Evolutionary conservation across 176 grass and related monocot genomes (phyloP), one percentile per base, ranked within the genome.

Genomic region (Elaeis guineensis): DNA sequence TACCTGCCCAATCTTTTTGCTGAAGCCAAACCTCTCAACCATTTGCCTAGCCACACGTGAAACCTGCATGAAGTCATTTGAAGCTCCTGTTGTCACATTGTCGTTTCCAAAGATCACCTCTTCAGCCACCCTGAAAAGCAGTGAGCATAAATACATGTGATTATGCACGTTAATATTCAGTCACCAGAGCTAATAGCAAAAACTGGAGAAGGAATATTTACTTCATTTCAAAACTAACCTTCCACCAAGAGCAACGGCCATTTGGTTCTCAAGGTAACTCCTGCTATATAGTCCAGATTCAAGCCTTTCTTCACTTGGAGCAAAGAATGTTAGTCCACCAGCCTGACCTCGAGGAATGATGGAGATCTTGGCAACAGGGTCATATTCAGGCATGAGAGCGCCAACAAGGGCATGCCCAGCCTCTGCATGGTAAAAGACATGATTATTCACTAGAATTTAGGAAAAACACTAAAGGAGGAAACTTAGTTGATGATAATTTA

Each of bases 211-310:
- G 11, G 35, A 44, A 44, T 44, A 44, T 12, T 44, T 44, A 44
- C 35, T 44, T 12, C 35, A 44, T 44, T 2, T 44, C 11, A 44
- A 35, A 62, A 7, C 16, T 0, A 64, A 92, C 93, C 93, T 98
- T 71, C 93, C 93, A 73, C 93, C 93, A 67, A 98, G 93, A 16
- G 93, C 93, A 20, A 98, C 93, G 16, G 93, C 93, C 93, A 98
- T 98, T 80, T 98, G 93, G 79, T 98, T 98, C 81, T 98, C 93
- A 12, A 98, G 81, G 69, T 98, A 98, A 60, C 84, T 85, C n/a
- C 91, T 84, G 72, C 83, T 91, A 62, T 97, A 97, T 12, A 97
- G 54, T 57, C 92, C 92, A 54, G 87, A 97, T 19, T 97, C 92
- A 0, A 97, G 92, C 63, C 92, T 77, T 44, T 97, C 92, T 72